These are phyloP conservation scores for Theobroma grandiflorum DNA, from an alignment of 441 rosid genomes.

Conservation along the genomic window DNA sequence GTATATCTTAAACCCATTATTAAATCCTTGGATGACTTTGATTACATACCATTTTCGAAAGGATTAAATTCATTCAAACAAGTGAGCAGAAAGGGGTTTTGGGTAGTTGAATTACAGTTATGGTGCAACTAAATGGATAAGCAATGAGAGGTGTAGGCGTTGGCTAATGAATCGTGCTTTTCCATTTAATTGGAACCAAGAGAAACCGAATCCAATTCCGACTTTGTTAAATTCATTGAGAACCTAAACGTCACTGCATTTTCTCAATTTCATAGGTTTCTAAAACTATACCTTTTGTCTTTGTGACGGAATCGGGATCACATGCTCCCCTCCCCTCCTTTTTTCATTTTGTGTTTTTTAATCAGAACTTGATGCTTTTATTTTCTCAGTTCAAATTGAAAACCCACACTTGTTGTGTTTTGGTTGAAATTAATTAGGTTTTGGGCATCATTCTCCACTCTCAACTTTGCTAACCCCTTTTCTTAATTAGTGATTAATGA, in stretches of 20 bases:
- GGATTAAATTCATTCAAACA: neutral
- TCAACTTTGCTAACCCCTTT: too few species aligned
- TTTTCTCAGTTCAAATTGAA: neutral
- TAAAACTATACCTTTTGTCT: neutral
- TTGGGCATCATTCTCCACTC: neutral
- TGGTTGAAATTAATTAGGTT: neutral
- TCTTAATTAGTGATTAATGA: too few species aligned
- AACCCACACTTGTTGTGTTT: neutral
- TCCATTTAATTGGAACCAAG: constrained; percentile 14
- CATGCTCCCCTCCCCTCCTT: constrained; percentile 6
- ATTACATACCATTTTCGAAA: too few species aligned
- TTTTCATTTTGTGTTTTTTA: neutral
- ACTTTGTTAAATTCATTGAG: neutral
- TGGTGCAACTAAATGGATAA: neutral
- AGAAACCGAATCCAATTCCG: constrained; percentile 12
- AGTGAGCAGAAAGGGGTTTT: neutral
- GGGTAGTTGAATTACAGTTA: neutral
- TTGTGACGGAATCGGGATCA: constrained; percentile 14
- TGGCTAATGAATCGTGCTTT: constrained; percentile 7
- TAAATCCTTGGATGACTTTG: too few species aligned
- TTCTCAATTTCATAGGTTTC: constrained; percentile 24
- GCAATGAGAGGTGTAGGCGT: constrained; percentile 14
- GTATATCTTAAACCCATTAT: too few species aligned
- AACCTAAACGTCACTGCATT: neutral
- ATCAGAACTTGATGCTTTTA: constrained; percentile 2